Evolutionary conservation across 2,329 filamentous ascomycete genomes (phyloP), one percentile per base, ranked within the genome.

Genomic region (Phialocephala subalpina): DNA sequence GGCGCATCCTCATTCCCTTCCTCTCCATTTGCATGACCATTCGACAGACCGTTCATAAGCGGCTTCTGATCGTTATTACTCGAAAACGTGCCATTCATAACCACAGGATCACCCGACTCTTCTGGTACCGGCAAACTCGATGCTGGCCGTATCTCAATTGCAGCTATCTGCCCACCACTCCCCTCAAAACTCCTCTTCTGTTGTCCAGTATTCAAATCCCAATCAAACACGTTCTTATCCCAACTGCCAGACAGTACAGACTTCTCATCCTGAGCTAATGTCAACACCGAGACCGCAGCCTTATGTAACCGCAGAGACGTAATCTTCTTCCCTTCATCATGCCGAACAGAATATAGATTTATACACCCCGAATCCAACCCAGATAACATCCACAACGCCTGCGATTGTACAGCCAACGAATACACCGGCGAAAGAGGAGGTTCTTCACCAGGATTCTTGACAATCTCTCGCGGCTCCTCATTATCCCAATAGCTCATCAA

Each of bases 401-500:
- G 88, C 53, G 93, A 93, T 68, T 99, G 93, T 5, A 97, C 91
- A 1, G 96, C 96, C 29, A 99, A 83, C 7, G 94, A 97, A 78
- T 99, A 99, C 0, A 99, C 95, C 0, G 96, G 94, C 11, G 93
- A 97, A n/a, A 95, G 80, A 5, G 86, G 80, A 27, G 87, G 81
- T 2, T 92, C 90, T 57, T 91, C 82, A 1, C 70, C 73, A 6
- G 67, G 64, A n/a, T 45, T 69, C 64, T 73, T 75, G 1, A 67
- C 35, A 16, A 69, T 70, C 29, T 33, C 29, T 33, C 29, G 29
- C 1, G 88, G 87, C 76, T 99, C 95, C 77, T 97, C 94, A 74
- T 98, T 99, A 78, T 97, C 96, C 96, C 96, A 99, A 78, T 99
- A 99, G 60, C 92, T 97, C 86, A 97, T 90, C 58, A 98, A 81